A percentile compares a stretch with the other conserved stretches of the same genome.
Evolutionary conservation across 179 eudicot species (phyloP).

Genomic region (Beta corolliflora): DNA sequence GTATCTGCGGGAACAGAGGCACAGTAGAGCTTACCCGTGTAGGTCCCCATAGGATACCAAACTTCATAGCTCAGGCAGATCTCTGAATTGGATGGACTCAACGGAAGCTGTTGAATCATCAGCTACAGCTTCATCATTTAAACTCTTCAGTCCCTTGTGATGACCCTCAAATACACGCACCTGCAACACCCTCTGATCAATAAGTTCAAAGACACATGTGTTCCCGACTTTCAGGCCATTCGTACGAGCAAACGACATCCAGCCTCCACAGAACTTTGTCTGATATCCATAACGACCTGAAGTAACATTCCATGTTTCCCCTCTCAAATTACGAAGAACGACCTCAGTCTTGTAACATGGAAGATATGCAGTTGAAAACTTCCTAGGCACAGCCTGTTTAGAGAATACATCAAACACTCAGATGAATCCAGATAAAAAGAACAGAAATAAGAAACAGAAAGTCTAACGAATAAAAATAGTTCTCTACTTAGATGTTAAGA

Average conservation of each 20-base stretch:
- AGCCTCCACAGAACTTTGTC: constrained; percentile 73
- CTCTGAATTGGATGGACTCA: not conserved
- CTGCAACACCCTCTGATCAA: constrained; percentile 65
- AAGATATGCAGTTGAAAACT: constrained; percentile 70
- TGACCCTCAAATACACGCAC: constrained; percentile 62
- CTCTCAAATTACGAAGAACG: constrained; percentile 65
- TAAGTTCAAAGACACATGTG: constrained; percentile 85
- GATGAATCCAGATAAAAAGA: not conserved
- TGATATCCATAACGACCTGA: constrained; percentile 51
- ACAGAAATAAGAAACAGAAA: not conserved
- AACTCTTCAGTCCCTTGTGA: constrained; percentile 37
- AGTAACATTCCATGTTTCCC: constrained; percentile 67
- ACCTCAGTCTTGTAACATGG: constrained; percentile 59
- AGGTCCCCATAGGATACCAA: not conserved
- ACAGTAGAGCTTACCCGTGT: constrained; percentile 16
- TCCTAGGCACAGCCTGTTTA: constrained; percentile 68
- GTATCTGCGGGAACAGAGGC: not conserved
- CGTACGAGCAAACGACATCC: constrained; percentile 80
- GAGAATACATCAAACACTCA: not conserved
- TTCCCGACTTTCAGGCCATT: constrained; percentile 73
- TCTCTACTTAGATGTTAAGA: not conserved
- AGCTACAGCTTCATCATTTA: constrained; percentile 30
- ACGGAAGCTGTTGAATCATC: constrained; percentile 31
- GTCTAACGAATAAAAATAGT: not conserved
- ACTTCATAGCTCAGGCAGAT: not conserved